Conservation (phyloP, 371 early-diverging fungal genomes). For the Dichotomocladium elegans region DNA sequence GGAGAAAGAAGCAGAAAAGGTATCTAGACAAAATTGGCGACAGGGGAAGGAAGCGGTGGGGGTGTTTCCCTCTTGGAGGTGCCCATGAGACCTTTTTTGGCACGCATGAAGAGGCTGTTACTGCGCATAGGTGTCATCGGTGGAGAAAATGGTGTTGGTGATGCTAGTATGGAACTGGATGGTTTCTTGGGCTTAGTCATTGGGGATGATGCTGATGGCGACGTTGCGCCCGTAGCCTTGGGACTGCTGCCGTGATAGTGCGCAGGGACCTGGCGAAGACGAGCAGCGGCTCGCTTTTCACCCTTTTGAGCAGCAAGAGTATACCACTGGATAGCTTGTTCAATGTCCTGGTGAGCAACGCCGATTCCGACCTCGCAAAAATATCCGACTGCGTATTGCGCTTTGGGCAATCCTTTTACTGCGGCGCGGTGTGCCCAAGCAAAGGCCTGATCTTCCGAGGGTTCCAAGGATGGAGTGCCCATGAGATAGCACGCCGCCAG, state of each 20-base stretch:
- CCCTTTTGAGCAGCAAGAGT: conserved; percentile 35
- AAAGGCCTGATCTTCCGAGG: conserved; percentile 87
- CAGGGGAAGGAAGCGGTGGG: not conserved
- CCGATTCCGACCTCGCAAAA: conserved; percentile 91
- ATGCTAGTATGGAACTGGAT: too few relatives aligned
- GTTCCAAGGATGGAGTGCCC: conserved; percentile 71
- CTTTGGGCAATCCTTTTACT: conserved; percentile 76
- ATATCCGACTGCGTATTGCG: conserved; percentile 93
- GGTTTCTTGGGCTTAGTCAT: too few relatives aligned
- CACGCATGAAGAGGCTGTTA: not conserved
- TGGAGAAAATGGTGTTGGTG: not conserved
- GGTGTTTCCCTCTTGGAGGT: not conserved
- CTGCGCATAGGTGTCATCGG: conserved; percentile 1
- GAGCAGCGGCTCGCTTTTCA: conserved; percentile 32
- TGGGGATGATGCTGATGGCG: too few relatives aligned
- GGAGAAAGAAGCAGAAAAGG: conserved; percentile 2
- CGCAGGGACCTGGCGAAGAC: conserved; percentile 16
- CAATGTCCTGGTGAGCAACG: conserved; percentile 56
- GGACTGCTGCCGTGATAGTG: not conserved
- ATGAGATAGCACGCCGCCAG: conserved; percentile 96
- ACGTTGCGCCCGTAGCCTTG: not conserved
- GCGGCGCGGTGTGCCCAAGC: conserved; percentile 81
- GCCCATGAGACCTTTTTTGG: conserved; percentile 2
- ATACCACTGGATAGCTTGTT: conserved; percentile 78
- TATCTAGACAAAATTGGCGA: conserved; percentile 4